These are phyloP conservation scores for Saccharomyces hybrid DNA, from an alignment of 1,139 yeast genomes.

Conservation along the genomic window DNA sequence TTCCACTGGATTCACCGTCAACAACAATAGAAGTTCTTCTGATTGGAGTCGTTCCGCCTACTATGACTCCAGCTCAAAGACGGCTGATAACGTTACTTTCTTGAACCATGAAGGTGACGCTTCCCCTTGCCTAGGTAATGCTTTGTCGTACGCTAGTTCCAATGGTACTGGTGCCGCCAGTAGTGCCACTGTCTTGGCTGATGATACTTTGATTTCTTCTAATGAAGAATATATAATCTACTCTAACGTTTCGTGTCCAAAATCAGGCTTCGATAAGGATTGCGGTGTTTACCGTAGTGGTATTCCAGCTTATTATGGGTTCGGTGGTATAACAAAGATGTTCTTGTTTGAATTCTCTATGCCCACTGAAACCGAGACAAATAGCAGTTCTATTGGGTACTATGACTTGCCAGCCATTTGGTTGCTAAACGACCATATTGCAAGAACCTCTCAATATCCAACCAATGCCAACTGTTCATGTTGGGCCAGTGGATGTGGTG, in stretches of 20 bases:
- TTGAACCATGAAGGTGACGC: conserved; percentile 45
- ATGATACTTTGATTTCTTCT: conserved; percentile 43
- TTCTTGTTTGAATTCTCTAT: conserved; percentile 64
- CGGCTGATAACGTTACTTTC: conserved; percentile 54
- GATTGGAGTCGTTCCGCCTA: conserved; percentile 41
- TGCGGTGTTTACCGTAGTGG: conserved; percentile 58
- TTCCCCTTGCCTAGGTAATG: conserved; percentile 57
- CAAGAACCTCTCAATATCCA: conserved; percentile 71
- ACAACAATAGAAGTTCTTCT: conserved; percentile 24
- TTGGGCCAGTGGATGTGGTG: conserved; percentile 77
- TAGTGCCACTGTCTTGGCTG: conserved; percentile 43
- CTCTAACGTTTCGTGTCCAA: conserved; percentile 49
- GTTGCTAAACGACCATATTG: conserved; percentile 64
- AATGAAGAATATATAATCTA: conserved; percentile 54
- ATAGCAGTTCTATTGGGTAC: conserved; percentile 33
- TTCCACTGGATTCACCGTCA: conserved; percentile 29
- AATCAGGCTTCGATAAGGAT: conserved; percentile 35
- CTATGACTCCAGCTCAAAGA: conserved; percentile 36
- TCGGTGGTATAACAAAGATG: conserved; percentile 55
- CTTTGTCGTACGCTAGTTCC: conserved; percentile 44
- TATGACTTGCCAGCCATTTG: conserved; percentile 73
- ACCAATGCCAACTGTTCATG: conserved; percentile 58
- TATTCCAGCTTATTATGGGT: conserved; percentile 68
- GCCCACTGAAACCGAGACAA: conserved; percentile 41
- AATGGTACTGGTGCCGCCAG: conserved; percentile 40